Evolutionary conservation across 495 filamentous ascomycete species (phyloP).

Genomic region (Penicillium arizonense): DNA sequence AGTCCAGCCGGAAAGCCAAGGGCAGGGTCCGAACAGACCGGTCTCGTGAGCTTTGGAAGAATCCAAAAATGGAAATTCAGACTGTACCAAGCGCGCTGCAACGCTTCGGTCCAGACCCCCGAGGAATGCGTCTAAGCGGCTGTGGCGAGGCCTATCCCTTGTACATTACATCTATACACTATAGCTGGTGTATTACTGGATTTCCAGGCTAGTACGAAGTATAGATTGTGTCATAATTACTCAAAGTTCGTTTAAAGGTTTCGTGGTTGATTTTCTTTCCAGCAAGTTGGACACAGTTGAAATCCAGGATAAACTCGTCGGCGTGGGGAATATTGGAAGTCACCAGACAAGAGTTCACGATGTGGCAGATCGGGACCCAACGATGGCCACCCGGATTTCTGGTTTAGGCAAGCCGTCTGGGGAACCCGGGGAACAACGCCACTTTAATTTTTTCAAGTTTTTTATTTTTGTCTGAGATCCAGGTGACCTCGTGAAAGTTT

Average conservation of each 20-base stretch:
- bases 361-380: neutral
- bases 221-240: too few relatives aligned
- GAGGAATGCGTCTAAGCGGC: conserved; percentile 2
- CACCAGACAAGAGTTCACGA: conserved; percentile 3
- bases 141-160: neutral
- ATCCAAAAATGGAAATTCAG: conserved; percentile 6
- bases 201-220: too few relatives aligned
- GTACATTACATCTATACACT: neutral
- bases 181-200: too few relatives aligned
- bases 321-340: neutral
- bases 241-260: too few relatives aligned
- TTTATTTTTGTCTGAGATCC: neutral
- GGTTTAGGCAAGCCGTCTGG: conserved; percentile 4
- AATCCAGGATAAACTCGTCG: neutral
- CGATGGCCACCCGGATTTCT: conserved; percentile 2
- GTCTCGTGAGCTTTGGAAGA: conserved; percentile 10
- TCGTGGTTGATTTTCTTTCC: too few relatives aligned
- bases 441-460: neutral
- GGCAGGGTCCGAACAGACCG: neutral
- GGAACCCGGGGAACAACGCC: conserved; percentile 7
- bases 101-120: conserved; percentile 3
- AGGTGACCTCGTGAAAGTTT: neutral
- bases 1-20: neutral
- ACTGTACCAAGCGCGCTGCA: neutral
- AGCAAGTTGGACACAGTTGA: too few relatives aligned